Base-by-base conservation (phyloP, 1,284 basidiomycete genomes). In the Taiwanofungus camphoratus region DNA sequence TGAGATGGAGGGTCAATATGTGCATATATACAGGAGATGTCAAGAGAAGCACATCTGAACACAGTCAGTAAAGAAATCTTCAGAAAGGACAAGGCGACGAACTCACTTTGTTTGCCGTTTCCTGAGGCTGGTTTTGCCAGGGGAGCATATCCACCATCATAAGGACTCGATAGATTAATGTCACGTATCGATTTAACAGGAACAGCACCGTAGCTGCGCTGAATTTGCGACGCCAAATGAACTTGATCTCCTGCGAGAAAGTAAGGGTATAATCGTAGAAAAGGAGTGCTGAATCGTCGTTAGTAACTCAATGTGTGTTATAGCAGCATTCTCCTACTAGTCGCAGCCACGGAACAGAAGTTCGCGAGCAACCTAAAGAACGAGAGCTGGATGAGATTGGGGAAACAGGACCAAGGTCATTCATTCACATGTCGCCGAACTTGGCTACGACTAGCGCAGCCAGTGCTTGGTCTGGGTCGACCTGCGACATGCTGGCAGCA, bases 251-350 rank as follows among this genome's bases (percentile, higher is more conserved):
- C 20, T 29, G 39, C 12, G 42, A 19, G 26, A 55, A 44, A n/a
- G 52, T 55, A 9, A 55, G n/a, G 16, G 40, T 5, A 27, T 47
- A 49, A 27, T 55, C 53, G 39, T 51, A 55, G 24, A 51, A 38
- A 38, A 55, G 45, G 26, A 55, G 45, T 8, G 42, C 50, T 54
- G 21, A n/a, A 38, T 34, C 8, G 22, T 32, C 8, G 26, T 29
- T 29, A 12, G 21, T 23, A n/a, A 20, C 23, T 31, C 13, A 26
- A 12, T 15, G 20, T 18, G 8, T 1, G 20, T 22, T 11, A 5
- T 13, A 29, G 9, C n/a, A 16, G 4, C 3, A 7, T 23, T 29
- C 13, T 20, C n/a, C 48, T 50, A 37, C 39, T 41, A 19, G 47
- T 42, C 15, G 49, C 39, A 23, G 30, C 41, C 11, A 46, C 33